Base-by-base conservation (phyloP, 768 basidiomycete genomes). In the Phylloporus sp. region DNA sequence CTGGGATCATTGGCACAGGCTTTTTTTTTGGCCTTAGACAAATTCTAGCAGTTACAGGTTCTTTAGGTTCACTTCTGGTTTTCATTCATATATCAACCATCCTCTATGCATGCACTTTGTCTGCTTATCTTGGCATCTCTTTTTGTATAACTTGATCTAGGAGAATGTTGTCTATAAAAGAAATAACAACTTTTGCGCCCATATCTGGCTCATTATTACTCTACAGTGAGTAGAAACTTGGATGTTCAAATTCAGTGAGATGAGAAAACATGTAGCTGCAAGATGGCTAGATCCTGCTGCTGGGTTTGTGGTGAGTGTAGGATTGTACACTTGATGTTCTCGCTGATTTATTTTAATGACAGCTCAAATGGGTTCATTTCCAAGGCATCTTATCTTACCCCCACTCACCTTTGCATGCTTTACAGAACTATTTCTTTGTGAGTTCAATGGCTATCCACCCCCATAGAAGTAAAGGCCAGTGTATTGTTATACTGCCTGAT, bases 401-500 rank as follows among this genome's bases (percentile, higher is more conserved):
- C 7, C 40, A 23, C 48, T 57, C 18, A 57, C 22, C 8, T 20
- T 34, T 13, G 18, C 18, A 29, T 35, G 18, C 9, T 9, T 7
- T 36, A 8, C 38, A 67, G 65, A 67, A 69, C 34, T 71, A 67
- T 47, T 71, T 65, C 50, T 63, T 62, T 37, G 67, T 64, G 24
- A 26, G 59, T 55, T 15, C 27, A n/a, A 14, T 11, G n/a, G 1
- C n/a, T 3, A 1, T 11, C 22, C n/a, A 39, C 38, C 9, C 51
- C 51, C 3, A 54, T 4, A 29, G 35, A 54, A 3, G 51, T 54
- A 15, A 54, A 50, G 0, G 52, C 44, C 13, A 53, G 1, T 4
- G 41, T 15, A 38, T 44, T 52, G 39, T 77, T 77, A 34, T 76
- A 75, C 20, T 69, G 64, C 9, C 65, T 54, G 7, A 74, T 72